Evolutionary conservation across 495 filamentous ascomycete genomes (phyloP).

Genomic region (Diplogelasinospora grovesii): DNA sequence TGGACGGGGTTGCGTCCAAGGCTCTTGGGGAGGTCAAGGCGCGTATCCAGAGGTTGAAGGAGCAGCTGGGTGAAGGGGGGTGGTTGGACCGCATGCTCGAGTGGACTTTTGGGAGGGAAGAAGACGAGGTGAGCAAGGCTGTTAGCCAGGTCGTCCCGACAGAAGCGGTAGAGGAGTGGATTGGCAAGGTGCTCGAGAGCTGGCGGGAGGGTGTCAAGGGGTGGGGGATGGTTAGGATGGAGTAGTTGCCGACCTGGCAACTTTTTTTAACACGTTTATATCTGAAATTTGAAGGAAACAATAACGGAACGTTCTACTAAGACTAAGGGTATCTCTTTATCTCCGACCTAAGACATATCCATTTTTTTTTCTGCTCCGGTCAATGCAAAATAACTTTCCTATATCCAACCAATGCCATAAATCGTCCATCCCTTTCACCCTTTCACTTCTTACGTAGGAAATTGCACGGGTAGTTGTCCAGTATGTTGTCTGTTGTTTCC

Average conservation of each 20-base stretch:
- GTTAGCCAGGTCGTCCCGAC: conserved; percentile 22
- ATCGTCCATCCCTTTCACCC: neutral
- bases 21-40: conserved; percentile 25
- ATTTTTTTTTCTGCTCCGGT: neutral
- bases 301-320: too few species aligned
- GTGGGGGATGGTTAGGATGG: conserved; percentile 29
- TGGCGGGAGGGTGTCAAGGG: conserved; percentile 38
- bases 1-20: conserved; percentile 21
- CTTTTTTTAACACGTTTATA: neutral
- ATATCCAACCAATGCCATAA: neutral
- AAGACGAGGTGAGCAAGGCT: conserved; percentile 11
- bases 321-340: too few species aligned
- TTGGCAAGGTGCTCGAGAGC: conserved; percentile 33
- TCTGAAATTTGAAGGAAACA: neutral
- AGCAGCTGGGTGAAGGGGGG: conserved; percentile 26
- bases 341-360: too few species aligned
- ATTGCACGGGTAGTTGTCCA: neutral
- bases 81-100: conserved; percentile 34
- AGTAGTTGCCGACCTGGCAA: conserved; percentile 15
- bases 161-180: conserved; percentile 32
- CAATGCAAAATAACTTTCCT: neutral
- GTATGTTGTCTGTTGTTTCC: neutral
- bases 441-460: neutral
- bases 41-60: conserved; percentile 26
- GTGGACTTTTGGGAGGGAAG: conserved; percentile 13